Base-by-base conservation (phyloP, 192 early-diverging fungal species). In the Obelidium mucronatum region DNA sequence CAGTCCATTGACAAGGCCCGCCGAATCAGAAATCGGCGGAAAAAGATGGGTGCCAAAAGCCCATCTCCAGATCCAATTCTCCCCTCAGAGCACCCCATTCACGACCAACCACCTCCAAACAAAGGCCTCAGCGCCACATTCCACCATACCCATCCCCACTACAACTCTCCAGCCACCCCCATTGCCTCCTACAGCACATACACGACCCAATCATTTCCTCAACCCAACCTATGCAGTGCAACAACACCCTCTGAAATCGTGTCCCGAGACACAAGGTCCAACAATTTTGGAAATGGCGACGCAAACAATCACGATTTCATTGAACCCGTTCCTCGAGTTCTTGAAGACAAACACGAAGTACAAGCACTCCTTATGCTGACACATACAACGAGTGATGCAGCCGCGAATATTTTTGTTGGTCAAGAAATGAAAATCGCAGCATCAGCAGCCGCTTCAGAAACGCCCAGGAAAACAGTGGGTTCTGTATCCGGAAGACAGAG, bases 1-100 rank as follows among this genome's bases (percentile, higher is more conserved):
- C 80, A 83, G 53, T 76, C 83, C 28, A 83, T 85, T 42, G 81
- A 85, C 51, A 78, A 72, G 17, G 52, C 79, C n/a, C 44, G 70
- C 0, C 35, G 65, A 34, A 62, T 79, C 28, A 35, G n/a, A n/a
- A 37, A 37, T 24, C 28, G 70, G 26, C 26, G 36, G n/a, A 24
- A 67, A 2, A 17, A 40, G 17, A 17, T 22, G 15, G 48, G 26
- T 35, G 6, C 53, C 13, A 59, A 19, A 55, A 59, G 22, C 13
- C 40, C 22, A 28, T 28, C 22, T 6, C 35, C 70, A 2, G 24
- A 22, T 53, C 11, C 34, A 44, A 31, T 31, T 31, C 30, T 31
- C 2, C 28, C 40, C 19, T n/a, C 37, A 44, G 19, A 55, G 15
- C 70, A 72, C 30, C 70, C 70, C 22, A 59, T 58, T 3, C 70